Base-by-base conservation (phyloP, 2,329 filamentous ascomycete genomes). In the Phialophora macrospora region DNA sequence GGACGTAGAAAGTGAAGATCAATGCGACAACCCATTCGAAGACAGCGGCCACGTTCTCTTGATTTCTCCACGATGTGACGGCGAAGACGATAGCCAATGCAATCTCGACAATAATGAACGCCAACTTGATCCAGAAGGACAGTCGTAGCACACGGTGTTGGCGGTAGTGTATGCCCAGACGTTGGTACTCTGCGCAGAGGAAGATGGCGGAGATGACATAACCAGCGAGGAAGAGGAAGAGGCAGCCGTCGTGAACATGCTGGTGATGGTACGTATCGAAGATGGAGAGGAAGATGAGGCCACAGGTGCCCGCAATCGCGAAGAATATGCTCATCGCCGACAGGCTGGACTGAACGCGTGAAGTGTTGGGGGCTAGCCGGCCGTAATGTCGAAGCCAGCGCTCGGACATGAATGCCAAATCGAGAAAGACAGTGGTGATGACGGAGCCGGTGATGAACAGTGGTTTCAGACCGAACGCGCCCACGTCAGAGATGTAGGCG, bases 111-210 rank as follows among this genome's bases (percentile, higher is more conserved):
- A 97, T 74, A 75, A 98, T 90, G 79, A 99, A 98, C 65, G 77
- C 70, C 30, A 96, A 84, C 79, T 99, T 99, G 75, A 95, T 83
- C 85, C 88, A 93, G 82, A 98, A 98, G 63, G 90, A 95, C 66
- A 84, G 77, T 55, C 88, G 85, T 11, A 99, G 85, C 70, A 95
- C 80, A 62, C 83, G 85, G 78, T 94, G 86, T 8, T 75, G 70
- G 68, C 89, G 89, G 81, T 93, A 91, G 75, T 90, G 89, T 60
- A 90, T 87, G 28, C 93, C 92, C 1, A 98, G 84, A 2, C 91
- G 88, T 74, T 95, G 90, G 77, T 96, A 97, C 77, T 97, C 93
- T 62, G 71, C 88, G 81, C 93, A 97, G 70, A 94, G 90, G 78
- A 93, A 94, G 71, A 97, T 84, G 63, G 94, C 93, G 4, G 89